Conservation (phyloP, 331 rosid genomes). For the Prunus yedoensis region DNA sequence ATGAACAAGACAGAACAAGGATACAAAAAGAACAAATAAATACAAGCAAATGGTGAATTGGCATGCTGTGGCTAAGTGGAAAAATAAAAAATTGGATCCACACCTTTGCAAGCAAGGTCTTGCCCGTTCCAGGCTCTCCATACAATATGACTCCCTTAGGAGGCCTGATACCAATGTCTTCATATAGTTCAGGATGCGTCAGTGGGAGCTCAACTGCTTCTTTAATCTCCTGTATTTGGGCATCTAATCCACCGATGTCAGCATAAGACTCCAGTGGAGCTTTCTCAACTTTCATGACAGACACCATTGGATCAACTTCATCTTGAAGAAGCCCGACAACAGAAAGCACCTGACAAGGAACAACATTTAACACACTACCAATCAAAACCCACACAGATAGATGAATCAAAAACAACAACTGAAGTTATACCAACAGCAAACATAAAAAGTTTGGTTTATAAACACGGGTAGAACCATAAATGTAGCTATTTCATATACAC, state of each 20-base stretch:
- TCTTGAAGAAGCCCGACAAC: slow-evolving; percentile 99
- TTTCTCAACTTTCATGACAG: slow-evolving; percentile 98
- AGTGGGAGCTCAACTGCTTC: slow-evolving; percentile 99
- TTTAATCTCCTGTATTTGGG: slow-evolving; percentile 97
- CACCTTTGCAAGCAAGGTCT: slow-evolving; percentile 99
- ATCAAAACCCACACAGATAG: not conserved
- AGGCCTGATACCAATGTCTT: slow-evolving; percentile 97
- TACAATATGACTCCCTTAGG: slow-evolving; percentile 94
- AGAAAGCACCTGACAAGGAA: slow-evolving; percentile 69
- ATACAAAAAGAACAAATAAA: not conserved
- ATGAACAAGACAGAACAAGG: not conserved
- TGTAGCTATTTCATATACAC: not conserved
- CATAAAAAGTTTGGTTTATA: not conserved
- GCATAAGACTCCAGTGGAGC: slow-evolving; percentile 97
- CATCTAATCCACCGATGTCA: slow-evolving; percentile 97
- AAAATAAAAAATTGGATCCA: slow-evolving; percentile 4
- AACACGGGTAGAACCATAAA: not conserved
- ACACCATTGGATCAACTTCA: slow-evolving; percentile 98
- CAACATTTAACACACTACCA: not conserved
- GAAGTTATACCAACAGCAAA: too few species aligned
- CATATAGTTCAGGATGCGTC: slow-evolving; percentile 95
- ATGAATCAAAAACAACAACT: not conserved
- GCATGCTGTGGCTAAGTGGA: not conserved
- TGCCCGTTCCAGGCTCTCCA: slow-evolving; percentile 99
- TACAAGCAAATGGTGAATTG: too few species aligned